phyloP scores from a whole-genome alignment of 1,139 yeast species.

The Diutina rugosa region DNA sequence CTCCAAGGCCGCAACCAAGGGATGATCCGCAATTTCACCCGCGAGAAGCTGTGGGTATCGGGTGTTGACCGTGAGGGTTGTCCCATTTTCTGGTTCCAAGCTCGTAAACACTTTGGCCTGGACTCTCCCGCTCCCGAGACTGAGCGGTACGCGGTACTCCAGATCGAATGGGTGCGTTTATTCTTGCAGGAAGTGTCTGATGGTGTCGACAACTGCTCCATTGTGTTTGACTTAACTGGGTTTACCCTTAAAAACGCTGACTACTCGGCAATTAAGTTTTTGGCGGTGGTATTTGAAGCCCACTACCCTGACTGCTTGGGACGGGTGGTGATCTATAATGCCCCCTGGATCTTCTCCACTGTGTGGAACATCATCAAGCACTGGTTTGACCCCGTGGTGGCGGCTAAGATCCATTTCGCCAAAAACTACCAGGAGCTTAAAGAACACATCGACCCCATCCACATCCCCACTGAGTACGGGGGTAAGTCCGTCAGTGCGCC shows the following conservation, averaged over 20 bases:
- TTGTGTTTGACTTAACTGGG: slow-evolving; percentile 34
- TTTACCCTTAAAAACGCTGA: slow-evolving; percentile 35
- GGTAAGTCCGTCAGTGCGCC: slow-evolving; percentile 20
- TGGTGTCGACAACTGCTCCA: slow-evolving; percentile 23
- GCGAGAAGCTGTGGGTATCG: slow-evolving; percentile 18
- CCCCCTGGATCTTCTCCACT: slow-evolving; percentile 38
- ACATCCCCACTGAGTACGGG: slow-evolving; percentile 28
- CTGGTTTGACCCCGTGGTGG: slow-evolving; percentile 36
- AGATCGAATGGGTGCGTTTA: slow-evolving; percentile 29
- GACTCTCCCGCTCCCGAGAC: slow-evolving; percentile 27
- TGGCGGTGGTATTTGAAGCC: slow-evolving; percentile 33
- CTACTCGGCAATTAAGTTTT: slow-evolving; percentile 28
- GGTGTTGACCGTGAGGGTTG: slow-evolving; percentile 26
- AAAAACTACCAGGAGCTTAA: slow-evolving; percentile 22
- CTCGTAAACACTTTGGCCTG: slow-evolving; percentile 26
- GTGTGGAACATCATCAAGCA: slow-evolving; percentile 33
- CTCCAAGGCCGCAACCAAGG: slow-evolving; percentile 5
- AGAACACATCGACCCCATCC: slow-evolving; percentile 18
- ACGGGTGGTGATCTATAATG: slow-evolving; percentile 25
- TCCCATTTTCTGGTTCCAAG: slow-evolving; percentile 27
- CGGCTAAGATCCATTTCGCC: slow-evolving; percentile 31
- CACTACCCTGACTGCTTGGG: slow-evolving; percentile 38
- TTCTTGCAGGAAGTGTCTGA: slow-evolving; percentile 22
- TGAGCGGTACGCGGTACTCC: slow-evolving; percentile 24
- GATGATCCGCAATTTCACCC: background rate